Evolutionary conservation across 1,284 basidiomycete genomes (phyloP).

Genomic region (Mrakiaceae sp.): DNA sequence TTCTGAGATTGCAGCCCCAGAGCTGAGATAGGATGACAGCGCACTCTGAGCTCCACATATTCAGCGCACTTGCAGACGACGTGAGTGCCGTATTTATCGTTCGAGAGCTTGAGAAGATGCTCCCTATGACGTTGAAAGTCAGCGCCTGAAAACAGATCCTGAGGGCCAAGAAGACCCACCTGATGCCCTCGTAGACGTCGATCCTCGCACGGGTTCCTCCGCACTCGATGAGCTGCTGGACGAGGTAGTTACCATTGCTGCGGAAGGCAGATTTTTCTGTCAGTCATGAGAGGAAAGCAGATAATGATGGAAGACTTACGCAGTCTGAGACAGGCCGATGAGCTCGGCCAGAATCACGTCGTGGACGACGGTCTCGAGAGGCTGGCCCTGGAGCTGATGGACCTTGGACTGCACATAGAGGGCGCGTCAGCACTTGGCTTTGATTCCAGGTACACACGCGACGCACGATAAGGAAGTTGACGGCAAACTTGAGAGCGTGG

Average conservation of each 20-base stretch:
- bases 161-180: not conserved
- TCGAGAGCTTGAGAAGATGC: slow-evolving; percentile 9
- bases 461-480: slow-evolving; percentile 17
- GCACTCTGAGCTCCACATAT: slow-evolving; percentile 9
- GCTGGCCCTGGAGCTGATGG: slow-evolving; percentile 15
- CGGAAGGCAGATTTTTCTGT: not conserved
- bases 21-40: not conserved
- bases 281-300: not conserved
- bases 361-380: slow-evolving; percentile 13
- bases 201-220: slow-evolving; percentile 3
- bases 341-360: slow-evolving; percentile 14
- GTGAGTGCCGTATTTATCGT: slow-evolving; percentile 17
- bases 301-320: slow-evolving; percentile 1
- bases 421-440: not conserved
- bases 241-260: slow-evolving; percentile 17
- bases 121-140: not conserved
- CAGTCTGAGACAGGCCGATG: slow-evolving; percentile 15
- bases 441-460: too few relatives aligned
- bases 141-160: too few relatives aligned
- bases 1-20: not conserved
- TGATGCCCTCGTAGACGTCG: slow-evolving; percentile 13
- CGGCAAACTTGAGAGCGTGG: slow-evolving; percentile 16
- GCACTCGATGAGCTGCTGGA: slow-evolving; percentile 17
- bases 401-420: slow-evolving; percentile 6
- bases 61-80: slow-evolving; percentile 18